These are phyloP conservation scores for Delitschia confertaspora DNA, from an alignment of 495 filamentous ascomycete species.

Conservation along the genomic window DNA sequence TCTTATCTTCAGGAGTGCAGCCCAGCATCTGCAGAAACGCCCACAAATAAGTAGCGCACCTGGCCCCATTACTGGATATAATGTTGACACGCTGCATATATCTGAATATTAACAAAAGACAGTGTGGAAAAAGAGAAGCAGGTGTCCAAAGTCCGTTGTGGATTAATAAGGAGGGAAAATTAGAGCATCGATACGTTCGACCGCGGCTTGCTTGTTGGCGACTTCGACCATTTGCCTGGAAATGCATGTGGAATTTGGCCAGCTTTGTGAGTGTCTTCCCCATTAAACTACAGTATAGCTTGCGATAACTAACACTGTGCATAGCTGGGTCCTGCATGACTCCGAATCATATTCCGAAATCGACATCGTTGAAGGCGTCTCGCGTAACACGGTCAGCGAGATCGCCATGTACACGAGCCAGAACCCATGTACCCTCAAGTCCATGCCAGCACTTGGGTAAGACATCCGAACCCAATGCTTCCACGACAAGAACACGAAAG, in stretches of 20 bases:
- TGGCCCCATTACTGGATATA: no score
- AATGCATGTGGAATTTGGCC: conserved; percentile 29
- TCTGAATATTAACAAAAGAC: no score
- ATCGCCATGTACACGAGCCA: conserved; percentile 66
- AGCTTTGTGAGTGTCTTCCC: conserved; percentile 7
- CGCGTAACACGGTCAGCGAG: conserved; percentile 51
- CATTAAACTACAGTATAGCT: conserved; percentile 47
- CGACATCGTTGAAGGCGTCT: conserved; percentile 85
- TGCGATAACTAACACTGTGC: conserved; percentile 37
- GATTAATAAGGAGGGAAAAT: no score
- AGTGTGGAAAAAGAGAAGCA: no score
- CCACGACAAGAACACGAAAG: conserved; percentile 30
- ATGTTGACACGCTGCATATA: no score
- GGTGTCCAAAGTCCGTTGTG: no score
- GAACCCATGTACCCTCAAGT: conserved; percentile 42
- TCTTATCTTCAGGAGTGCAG: no score
- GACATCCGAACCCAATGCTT: not conserved
- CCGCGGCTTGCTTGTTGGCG: conserved; percentile 31
- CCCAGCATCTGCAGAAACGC: no score
- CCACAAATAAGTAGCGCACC: no score
- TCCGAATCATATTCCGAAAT: conserved; percentile 29
- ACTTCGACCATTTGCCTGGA: conserved; percentile 31
- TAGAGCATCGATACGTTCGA: conserved; percentile 25
- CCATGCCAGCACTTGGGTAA: conserved; percentile 35
- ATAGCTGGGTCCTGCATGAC: conserved; percentile 5